Percentiles rank a stretch among this genome's conserved stretches.
phyloP scores from a whole-genome alignment of 441 rosid genomes.

The Gossypium davidsonii region DNA sequence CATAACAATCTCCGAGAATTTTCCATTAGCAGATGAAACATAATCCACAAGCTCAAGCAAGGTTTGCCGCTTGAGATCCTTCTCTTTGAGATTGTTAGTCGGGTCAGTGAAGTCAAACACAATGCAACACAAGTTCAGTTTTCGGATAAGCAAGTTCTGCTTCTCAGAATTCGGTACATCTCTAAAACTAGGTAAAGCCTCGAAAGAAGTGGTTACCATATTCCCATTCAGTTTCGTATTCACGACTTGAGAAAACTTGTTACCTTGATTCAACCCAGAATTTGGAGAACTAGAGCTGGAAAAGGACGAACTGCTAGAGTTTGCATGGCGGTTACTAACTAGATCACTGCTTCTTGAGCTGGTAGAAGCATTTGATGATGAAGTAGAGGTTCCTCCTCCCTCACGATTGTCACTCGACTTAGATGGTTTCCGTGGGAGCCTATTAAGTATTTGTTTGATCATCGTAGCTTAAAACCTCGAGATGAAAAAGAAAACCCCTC shows the following conservation, averaged over 20 bases:
- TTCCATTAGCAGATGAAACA: constrained; percentile 57
- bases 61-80: constrained; percentile 72
- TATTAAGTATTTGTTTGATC: constrained; percentile 79
- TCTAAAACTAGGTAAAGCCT: constrained; percentile 72
- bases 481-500: constrained; percentile 9
- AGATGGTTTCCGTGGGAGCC: constrained; percentile 76
- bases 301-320: constrained; percentile 23
- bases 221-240: constrained; percentile 51
- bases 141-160: constrained; percentile 54
- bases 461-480: constrained; percentile 26
- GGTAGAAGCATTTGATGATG: constrained; percentile 40
- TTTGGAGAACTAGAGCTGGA: constrained; percentile 29
- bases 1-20: constrained; percentile 51
- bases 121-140: constrained; percentile 52
- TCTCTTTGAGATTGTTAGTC: constrained; percentile 59
- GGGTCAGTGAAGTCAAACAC: constrained; percentile 63
- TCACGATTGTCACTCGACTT: constrained; percentile 54
- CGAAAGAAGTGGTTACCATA: constrained; percentile 36
- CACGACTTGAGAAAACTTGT: constrained; percentile 33
- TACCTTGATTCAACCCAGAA: constrained; percentile 40
- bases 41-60: constrained; percentile 76
- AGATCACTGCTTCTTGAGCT: constrained; percentile 44
- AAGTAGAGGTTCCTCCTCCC: constrained; percentile 42
- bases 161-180: constrained; percentile 74
- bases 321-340: constrained; percentile 27